Base-by-base conservation (phyloP, 2,329 filamentous ascomycete species). In the Pyrenochaeta sp. region DNA sequence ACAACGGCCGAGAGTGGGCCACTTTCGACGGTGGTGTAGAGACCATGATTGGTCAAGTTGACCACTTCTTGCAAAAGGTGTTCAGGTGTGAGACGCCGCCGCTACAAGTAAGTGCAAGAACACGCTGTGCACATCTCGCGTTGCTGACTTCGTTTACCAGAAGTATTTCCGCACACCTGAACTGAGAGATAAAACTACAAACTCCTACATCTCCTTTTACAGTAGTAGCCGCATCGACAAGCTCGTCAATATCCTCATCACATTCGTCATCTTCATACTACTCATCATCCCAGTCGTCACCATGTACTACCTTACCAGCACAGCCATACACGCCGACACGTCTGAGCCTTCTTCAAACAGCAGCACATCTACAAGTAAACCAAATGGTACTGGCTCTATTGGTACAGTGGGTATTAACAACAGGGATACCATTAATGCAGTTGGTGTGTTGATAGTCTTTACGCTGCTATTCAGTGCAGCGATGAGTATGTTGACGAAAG, bases 391-490 rank as follows among this genome's bases (percentile, higher is more conserved):
- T 29, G 17, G 29, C 23, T 15, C 27, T 27, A 21, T 18, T 5
- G 40, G 23, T 15, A 35, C 58, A 9, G 47, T 55, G 1, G 53
- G 60, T 2, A 49, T 44, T 1, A 60, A 66, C 50, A 67, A 37
- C 7, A 56, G 61, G 7, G 62, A 72, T 12, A 76, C 77, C 0
- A 71, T 79, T 30, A 72, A 75, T 44, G 75, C 77, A 0, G 75
- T 79, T 1, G 76, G 75, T 2, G 74, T 79, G 0, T 44, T 80
- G 11, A 74, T 79, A 5, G 75, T 78, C 0, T 79, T 79, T 40
- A 79, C 77, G 2, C 54, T 76, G 4, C 45, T 76, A 0, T 75
- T 76, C 36, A 71, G 66, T 18, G 72, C 73, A 2, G 72, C 74
- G 1, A 77, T 77, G 73, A 68, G 66, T 49, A 27, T 76, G 7